Conservation (phyloP, 108 stramenopile genomes). For the Skeletonema grethae region DNA sequence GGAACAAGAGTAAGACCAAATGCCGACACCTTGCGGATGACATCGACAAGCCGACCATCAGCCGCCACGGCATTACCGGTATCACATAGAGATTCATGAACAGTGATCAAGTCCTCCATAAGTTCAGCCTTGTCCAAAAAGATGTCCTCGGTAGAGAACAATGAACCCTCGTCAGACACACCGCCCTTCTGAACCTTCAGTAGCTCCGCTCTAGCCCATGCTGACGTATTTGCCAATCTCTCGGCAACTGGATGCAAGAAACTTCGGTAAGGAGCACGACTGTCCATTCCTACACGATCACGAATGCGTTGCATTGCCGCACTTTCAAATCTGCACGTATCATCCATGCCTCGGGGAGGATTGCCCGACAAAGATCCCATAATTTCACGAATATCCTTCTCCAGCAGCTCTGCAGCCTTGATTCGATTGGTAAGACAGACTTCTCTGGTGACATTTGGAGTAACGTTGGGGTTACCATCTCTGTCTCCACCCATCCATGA, state of each 20-base stretch:
- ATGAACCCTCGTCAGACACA: slow-evolving; percentile 12
- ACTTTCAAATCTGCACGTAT: slow-evolving; percentile 8
- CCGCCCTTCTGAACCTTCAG: slow-evolving; percentile 28
- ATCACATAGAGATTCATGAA: slow-evolving; percentile 78
- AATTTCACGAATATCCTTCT: slow-evolving; percentile 69
- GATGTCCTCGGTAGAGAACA: slow-evolving; percentile 38
- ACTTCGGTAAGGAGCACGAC: slow-evolving; percentile 71
- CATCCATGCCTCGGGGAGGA: slow-evolving; percentile 31
- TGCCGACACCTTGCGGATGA: slow-evolving; percentile 86
- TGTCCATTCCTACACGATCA: slow-evolving; percentile 54
- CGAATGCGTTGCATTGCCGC: slow-evolving; percentile 49
- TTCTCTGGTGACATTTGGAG: slow-evolving; percentile 87
- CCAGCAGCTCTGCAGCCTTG: slow-evolving; percentile 81
- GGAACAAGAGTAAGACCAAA: slow-evolving; percentile 94
- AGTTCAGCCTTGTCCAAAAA: slow-evolving; percentile 75
- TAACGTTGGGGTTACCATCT: slow-evolving; percentile 98
- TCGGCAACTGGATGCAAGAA: slow-evolving; percentile 67
- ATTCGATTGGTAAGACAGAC: slow-evolving; percentile 83
- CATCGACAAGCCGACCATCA: slow-evolving; percentile 84
- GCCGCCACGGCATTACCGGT: slow-evolving; percentile 85
- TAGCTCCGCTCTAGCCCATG: slow-evolving; percentile 71
- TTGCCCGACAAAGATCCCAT: slow-evolving; percentile 58
- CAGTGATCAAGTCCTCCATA: slow-evolving; percentile 77
- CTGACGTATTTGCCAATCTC: slow-evolving; percentile 56
- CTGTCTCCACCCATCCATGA: slow-evolving; percentile 99